phyloP scores from a whole-genome alignment of 441 rosid species.

The Jatropha podagrica region DNA sequence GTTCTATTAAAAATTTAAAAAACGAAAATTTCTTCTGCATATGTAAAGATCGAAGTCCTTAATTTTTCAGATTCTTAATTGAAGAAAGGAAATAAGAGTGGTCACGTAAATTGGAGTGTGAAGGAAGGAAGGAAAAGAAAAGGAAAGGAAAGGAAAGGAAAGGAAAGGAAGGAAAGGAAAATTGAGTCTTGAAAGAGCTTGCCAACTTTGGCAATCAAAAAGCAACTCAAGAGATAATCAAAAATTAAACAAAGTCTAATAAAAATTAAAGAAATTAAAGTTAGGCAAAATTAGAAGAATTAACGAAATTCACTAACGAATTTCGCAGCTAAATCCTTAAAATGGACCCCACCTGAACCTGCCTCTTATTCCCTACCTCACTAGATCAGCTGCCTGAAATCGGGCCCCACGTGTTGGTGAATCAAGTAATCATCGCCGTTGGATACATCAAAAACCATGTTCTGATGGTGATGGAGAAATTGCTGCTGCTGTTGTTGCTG shows the following conservation, averaged over 20 bases:
- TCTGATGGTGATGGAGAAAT: conserved; percentile 46
- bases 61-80: too few species aligned
- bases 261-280: conserved; percentile 1
- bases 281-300: conserved; percentile 24
- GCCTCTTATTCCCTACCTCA: conserved; percentile 19
- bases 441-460: conserved; percentile 55
- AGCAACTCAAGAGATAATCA: not conserved
- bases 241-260: conserved; percentile 1
- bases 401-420: conserved; percentile 67
- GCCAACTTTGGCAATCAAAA: conserved; percentile 18
- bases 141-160: conserved; percentile 12
- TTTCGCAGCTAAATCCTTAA: conserved; percentile 17
- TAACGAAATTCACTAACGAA: conserved; percentile 33
- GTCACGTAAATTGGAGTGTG: too few species aligned
- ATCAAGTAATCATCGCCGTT: conserved; percentile 70
- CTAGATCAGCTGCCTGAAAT: conserved; percentile 65
- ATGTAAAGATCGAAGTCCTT: too few species aligned
- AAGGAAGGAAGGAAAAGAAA: not conserved
- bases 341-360: conserved; percentile 10
- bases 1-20: too few species aligned
- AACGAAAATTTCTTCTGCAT: too few species aligned
- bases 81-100: too few species aligned
- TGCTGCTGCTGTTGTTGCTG: conserved; percentile 52
- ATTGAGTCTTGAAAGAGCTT: conserved; percentile 23
- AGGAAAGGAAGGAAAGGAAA: conserved; percentile 20